These are phyloP conservation scores for Castanospermum australe DNA, from an alignment of 306 rosid genomes.

Conservation along the genomic window DNA sequence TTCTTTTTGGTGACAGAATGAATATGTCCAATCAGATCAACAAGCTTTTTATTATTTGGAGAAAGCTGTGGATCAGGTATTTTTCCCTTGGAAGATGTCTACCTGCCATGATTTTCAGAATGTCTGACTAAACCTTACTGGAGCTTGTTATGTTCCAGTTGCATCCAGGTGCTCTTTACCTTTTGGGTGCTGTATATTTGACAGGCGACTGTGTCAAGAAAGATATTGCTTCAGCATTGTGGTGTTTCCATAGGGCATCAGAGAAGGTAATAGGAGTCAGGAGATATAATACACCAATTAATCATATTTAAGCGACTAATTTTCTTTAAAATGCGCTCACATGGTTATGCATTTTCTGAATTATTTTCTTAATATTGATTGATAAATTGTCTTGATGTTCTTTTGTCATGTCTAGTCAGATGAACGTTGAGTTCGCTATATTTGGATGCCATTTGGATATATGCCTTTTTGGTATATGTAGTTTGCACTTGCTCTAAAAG, in stretches of 20 bases:
- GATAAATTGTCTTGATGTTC: background rate
- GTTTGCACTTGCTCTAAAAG: background rate
- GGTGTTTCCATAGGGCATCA: constrained; percentile 95
- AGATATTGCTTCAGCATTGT: constrained; percentile 74
- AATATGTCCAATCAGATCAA: constrained; percentile 79
- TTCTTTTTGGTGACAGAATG: constrained; percentile 49
- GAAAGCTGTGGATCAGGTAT: constrained; percentile 94
- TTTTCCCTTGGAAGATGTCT: constrained; percentile 24
- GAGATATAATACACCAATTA: background rate
- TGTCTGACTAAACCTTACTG: constrained; percentile 38
- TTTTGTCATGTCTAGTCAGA: background rate
- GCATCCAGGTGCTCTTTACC: constrained; percentile 96
- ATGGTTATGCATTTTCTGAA: background rate
- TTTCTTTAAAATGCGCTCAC: background rate
- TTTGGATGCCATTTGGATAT: constrained; percentile 12
- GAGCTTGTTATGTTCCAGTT: constrained; percentile 51
- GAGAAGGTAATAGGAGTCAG: constrained; percentile 59
- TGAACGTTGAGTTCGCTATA: background rate
- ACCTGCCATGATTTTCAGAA: constrained; percentile 18
- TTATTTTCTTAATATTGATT: background rate
- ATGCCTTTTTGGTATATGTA: background rate
- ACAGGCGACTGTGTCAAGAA: constrained; percentile 83
- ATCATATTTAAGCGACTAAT: constrained; percentile 6
- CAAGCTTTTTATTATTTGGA: constrained; percentile 92
- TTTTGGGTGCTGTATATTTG: constrained; percentile 85